Base-by-base conservation (phyloP, 805 yeast species). In the Pichia thaimueangensis region DNA sequence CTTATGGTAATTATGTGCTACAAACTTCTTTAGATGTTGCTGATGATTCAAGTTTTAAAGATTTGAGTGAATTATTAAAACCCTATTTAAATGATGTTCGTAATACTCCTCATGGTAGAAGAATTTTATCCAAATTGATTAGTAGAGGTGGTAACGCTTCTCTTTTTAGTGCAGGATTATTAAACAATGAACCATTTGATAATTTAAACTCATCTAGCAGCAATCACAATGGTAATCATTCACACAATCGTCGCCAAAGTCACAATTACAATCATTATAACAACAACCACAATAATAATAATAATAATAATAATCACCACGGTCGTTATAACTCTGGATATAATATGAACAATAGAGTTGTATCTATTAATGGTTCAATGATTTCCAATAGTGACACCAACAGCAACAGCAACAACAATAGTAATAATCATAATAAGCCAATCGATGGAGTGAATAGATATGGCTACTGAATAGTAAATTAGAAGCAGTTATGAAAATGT, bases 71-170 rank as follows among this genome's bases (percentile, higher is more conserved):
- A 30, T 63, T 75, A 20, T 72, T 88, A 52, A 78, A 76, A 49
- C 95, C 96, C 11, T 74, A 84, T 45, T 69, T 91, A 53, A 79
- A 83, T 19, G 82, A 81, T 36, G 83, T 91, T 45, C 76, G 84
- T 59, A 84, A 82, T 54, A 89, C 97, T 15, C 97, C 97, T 3
- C 96, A 91, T 61, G 97, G 97, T n/a, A 75, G 96, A 59, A 77
- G 97, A 57, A 88, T 91, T 47, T 74, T 85, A 67, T 78, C 86
- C 23, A 87, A 86, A 40, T 49, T 63, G 36, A 58, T 59, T 44
- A 53, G 60, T 41, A 52, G 64, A 38, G 64, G 65, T 31, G 63
- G 65, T 35, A 48, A 43, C 17, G 34, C 51, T 11, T 38, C 51
- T 27, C 30, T 30, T 16, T 38, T 38, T 21, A 28, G 24, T 25